A percentile compares a stretch with the other conserved stretches of the same genome.
Conservation (phyloP, 305 asterid genomes). For the Solanum hybrid region DNA sequence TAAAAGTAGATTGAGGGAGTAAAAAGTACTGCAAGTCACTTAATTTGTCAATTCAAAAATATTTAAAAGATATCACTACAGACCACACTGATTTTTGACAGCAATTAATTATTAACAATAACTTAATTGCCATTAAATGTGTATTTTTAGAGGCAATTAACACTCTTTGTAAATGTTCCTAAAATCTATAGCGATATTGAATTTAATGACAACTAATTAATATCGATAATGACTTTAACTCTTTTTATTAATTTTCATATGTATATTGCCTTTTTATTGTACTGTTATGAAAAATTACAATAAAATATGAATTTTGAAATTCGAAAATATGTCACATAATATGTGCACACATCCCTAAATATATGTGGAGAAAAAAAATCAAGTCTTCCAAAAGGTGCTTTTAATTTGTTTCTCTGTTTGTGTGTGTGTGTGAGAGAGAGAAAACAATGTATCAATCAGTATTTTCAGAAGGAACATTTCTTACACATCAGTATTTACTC, state of each 20-base stretch:
- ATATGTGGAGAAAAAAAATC: neutral
- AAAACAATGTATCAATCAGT: slow-evolving; percentile 31
- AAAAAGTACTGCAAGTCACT: neutral
- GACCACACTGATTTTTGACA: neutral
- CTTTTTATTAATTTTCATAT: too few species aligned
- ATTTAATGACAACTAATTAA: too few species aligned
- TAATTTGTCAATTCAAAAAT: neutral
- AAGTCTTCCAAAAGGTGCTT: neutral
- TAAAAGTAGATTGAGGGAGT: neutral
- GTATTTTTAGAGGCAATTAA: too few species aligned
- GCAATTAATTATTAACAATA: too few species aligned
- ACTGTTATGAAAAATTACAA: too few species aligned
- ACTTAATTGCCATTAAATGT: rapidly evolving
- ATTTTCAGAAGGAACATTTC: slow-evolving; percentile 8
- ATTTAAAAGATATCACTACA: neutral
- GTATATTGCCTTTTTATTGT: neutral
- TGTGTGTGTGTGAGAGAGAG: neutral
- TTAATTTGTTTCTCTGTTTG: neutral
- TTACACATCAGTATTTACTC: slow-evolving; percentile 2
- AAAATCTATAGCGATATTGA: too few species aligned
- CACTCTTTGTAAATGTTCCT: too few species aligned
- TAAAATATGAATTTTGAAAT: too few species aligned
- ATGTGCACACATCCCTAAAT: neutral
- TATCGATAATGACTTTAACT: too few species aligned
- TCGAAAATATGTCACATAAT: neutral